Percentiles rank a stretch among this genome's conserved stretches.
Evolutionary conservation across 1,139 yeast genomes (phyloP).

Genomic region (Taphrina deformans): DNA sequence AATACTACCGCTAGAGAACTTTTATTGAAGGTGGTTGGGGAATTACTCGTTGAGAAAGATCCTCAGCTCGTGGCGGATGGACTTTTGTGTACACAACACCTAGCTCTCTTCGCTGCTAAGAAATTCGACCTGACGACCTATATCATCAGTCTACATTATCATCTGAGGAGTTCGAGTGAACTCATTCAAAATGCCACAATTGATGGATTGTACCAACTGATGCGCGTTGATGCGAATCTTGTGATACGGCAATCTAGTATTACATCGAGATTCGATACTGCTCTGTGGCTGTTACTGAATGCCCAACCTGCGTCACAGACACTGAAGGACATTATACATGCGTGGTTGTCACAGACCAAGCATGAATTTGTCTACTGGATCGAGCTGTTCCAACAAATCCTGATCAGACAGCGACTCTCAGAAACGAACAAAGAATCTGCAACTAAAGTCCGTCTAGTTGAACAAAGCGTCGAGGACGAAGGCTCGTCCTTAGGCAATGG

Average conservation of each 20-base stretch:
- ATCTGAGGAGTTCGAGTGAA: slow-evolving; percentile 44
- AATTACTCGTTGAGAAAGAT: slow-evolving; percentile 40
- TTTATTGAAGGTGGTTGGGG: slow-evolving; percentile 40
- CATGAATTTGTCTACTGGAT: slow-evolving; percentile 45
- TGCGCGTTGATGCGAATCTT: slow-evolving; percentile 44
- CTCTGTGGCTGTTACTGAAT: slow-evolving; percentile 48
- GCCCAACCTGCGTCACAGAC: slow-evolving; percentile 40
- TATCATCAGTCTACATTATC: slow-evolving; percentile 41
- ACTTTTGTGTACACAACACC: slow-evolving; percentile 44
- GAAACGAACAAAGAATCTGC: slow-evolving; percentile 38
- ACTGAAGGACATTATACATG: slow-evolving; percentile 28
- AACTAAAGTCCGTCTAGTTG: slow-evolving; percentile 47
- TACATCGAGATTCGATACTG: slow-evolving; percentile 40
- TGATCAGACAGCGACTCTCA: slow-evolving; percentile 42
- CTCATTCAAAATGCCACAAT: slow-evolving; percentile 45
- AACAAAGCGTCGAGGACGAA: slow-evolving; percentile 47
- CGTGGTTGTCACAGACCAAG: slow-evolving; percentile 28
- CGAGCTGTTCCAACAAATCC: slow-evolving; percentile 45
- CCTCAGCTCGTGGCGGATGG: slow-evolving; percentile 44
- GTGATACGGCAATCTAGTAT: slow-evolving; percentile 38
- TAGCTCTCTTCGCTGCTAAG: slow-evolving; percentile 44
- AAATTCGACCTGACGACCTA: slow-evolving; percentile 42
- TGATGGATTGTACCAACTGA: slow-evolving; percentile 47
- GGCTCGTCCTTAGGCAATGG: slow-evolving; percentile 50
- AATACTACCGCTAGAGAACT: slow-evolving; percentile 43